Percentiles rank a stretch among this genome's conserved stretches.
Conservation (phyloP, 495 filamentous ascomycete genomes). For the Cercophora samala region DNA sequence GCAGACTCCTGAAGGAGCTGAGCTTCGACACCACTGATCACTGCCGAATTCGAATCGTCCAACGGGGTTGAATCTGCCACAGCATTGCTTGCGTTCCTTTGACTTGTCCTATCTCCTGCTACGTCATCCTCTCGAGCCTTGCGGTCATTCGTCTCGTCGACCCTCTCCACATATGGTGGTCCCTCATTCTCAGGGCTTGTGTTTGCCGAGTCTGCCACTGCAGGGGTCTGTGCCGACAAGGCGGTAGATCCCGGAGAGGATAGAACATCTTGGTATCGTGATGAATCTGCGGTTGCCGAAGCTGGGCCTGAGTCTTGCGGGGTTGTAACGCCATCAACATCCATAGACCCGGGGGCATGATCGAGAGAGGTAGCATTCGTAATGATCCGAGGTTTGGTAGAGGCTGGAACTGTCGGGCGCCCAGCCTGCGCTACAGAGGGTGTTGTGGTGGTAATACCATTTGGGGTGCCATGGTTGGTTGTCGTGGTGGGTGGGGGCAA, state of each 20-base stretch:
- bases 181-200: constrained; percentile 55
- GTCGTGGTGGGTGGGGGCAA: not conserved
- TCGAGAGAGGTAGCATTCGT: not conserved
- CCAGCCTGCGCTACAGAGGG: not conserved
- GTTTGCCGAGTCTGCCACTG: constrained; percentile 46
- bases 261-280: constrained; percentile 35
- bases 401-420: not conserved
- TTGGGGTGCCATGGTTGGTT: not conserved
- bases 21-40: constrained; percentile 35
- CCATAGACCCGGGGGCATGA: constrained; percentile 1
- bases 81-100: constrained; percentile 15
- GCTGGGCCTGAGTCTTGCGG: constrained; percentile 11
- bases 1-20: constrained; percentile 43
- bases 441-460: not conserved
- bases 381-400: constrained; percentile 11
- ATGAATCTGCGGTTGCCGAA: constrained; percentile 17
- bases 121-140: not conserved
- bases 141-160: constrained; percentile 30
- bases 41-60: not conserved
- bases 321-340: constrained; percentile 10
- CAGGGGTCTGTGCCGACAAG: constrained; percentile 40
- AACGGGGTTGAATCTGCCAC: constrained; percentile 17
- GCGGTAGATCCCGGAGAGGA: constrained; percentile 47
- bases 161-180: constrained; percentile 37
- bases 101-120: constrained; percentile 13